Evolutionary conservation across 768 basidiomycete genomes (phyloP).

Genomic region (Ramaria sp.): DNA sequence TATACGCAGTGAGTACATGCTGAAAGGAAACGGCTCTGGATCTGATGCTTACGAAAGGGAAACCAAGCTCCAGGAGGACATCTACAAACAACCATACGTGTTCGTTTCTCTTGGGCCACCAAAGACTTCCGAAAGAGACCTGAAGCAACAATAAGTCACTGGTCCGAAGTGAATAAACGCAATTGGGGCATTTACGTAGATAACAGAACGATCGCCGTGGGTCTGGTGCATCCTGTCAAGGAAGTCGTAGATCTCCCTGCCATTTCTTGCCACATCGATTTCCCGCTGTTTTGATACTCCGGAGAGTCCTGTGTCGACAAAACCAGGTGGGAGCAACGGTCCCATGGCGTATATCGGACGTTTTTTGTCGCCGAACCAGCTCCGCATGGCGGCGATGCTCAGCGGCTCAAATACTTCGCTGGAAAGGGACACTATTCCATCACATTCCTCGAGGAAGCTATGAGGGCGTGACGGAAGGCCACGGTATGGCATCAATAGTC

Average conservation of each 20-base stretch:
- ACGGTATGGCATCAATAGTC: too few species aligned
- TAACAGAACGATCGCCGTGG: slow-evolving; percentile 12
- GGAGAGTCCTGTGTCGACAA: background rate
- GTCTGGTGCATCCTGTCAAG: slow-evolving; percentile 9
- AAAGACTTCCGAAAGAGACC: slow-evolving; percentile 17
- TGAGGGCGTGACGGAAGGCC: background rate
- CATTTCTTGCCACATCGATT: slow-evolving; percentile 8
- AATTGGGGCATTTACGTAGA: slow-evolving; percentile 12
- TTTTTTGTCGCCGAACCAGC: slow-evolving; percentile 10
- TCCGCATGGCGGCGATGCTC: slow-evolving; percentile 1
- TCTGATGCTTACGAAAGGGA: slow-evolving; percentile 15
- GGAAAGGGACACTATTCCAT: slow-evolving; percentile 12
- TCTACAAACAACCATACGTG: slow-evolving; percentile 15
- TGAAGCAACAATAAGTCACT: background rate
- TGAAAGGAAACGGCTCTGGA: background rate
- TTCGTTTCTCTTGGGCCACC: slow-evolving; percentile 14
- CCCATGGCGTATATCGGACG: slow-evolving; percentile 11
- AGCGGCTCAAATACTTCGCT: slow-evolving; percentile 11
- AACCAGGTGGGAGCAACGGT: slow-evolving; percentile 9
- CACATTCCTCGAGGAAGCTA: slow-evolving; percentile 4
- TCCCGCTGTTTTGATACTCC: background rate
- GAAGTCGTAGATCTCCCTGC: slow-evolving; percentile 10
- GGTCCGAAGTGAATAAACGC: background rate
- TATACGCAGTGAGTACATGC: background rate
- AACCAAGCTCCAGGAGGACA: slow-evolving; percentile 14